phyloP scores from a whole-genome alignment of 257 asterid genomes.

The Solanum lycopersicoides region DNA sequence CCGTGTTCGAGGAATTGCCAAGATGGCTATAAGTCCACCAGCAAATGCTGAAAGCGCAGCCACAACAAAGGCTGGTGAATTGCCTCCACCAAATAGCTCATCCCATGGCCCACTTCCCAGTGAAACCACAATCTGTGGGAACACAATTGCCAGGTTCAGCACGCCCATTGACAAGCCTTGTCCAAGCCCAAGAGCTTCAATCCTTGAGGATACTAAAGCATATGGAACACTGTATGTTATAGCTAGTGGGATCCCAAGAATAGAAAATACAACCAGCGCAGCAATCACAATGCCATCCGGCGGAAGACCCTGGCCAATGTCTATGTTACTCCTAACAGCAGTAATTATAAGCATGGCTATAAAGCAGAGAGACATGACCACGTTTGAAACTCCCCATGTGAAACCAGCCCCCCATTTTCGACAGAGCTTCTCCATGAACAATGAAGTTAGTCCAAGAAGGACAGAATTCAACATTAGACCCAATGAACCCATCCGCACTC shows the following conservation, averaged over 20 bases:
- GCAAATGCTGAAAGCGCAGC: constrained; percentile 56
- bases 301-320: constrained; percentile 30
- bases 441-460: constrained; percentile 78
- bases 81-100: constrained; percentile 78
- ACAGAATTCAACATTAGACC: constrained; percentile 81
- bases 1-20: constrained; percentile 80
- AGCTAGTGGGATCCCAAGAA: constrained; percentile 84
- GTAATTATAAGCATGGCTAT: constrained; percentile 56
- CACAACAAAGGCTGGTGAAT: constrained; percentile 64
- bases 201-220: constrained; percentile 71
- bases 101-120: constrained; percentile 78
- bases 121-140: constrained; percentile 79
- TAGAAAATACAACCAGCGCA: constrained; percentile 45
- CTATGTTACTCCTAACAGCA: constrained; percentile 35
- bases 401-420: constrained; percentile 83
- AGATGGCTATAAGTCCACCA: constrained; percentile 64
- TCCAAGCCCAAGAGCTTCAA: constrained; percentile 78
- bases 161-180: constrained; percentile 92
- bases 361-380: constrained; percentile 60
- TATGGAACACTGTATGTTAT: constrained; percentile 85
- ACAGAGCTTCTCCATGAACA: constrained; percentile 81
- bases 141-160: constrained; percentile 77
- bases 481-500: constrained; percentile 84
- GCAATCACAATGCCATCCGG: constrained; percentile 63
- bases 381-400: constrained; percentile 79